Evolutionary conservation across 2,329 filamentous ascomycete genomes (phyloP), one percentile per base, ranked within the genome.

Genomic region (Aspergillus sergii): DNA sequence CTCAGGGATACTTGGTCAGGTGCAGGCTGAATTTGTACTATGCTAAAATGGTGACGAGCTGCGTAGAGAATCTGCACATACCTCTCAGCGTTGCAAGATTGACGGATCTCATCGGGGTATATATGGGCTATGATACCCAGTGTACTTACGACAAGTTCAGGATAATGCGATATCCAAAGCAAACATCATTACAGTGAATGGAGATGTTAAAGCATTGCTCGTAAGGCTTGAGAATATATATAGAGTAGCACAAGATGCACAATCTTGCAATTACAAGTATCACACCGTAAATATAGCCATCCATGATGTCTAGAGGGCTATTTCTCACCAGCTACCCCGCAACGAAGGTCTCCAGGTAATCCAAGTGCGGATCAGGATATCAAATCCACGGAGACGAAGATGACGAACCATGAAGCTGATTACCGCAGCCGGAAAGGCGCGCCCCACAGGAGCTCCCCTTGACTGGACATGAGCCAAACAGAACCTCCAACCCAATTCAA

Each of bases 11-110:
- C 0, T 28, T 28, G 26, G 26, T 28, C 26, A 28, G 26, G 0
- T 28, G 26, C 26, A 28, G 1, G 26, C 26, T 28, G 1, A 28
- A 28, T 1, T 0, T 28, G 26, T 0, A 1, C 26, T 0, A 28
- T 1, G 26, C 26, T 1, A 8, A 28, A 28, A 28, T 6, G 26
- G 26, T 28, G 26, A 28, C 6, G 5, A 28, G 26, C 26, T 28
- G 0, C 6, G 26, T 28, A 8, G 1, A 28, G 5, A 28, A 7
- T 28, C 26, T 28, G 26, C 26, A 28, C 1, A 28, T 28, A 28
- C 0, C 0, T 28, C 5, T 28, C 6, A 28, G 26, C 0, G 1
- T 7, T 28, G 5, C 26, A 28, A 28, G 1, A 1, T 1, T 28
- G 26, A 28, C 26, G 26, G 26, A 1, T 28, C 5, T 28, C 26